Percentiles rank a stretch among this genome's conserved stretches.
Evolutionary conservation across 2,329 filamentous ascomycete genomes (phyloP).

Genomic region (Corynespora cassiicola): DNA sequence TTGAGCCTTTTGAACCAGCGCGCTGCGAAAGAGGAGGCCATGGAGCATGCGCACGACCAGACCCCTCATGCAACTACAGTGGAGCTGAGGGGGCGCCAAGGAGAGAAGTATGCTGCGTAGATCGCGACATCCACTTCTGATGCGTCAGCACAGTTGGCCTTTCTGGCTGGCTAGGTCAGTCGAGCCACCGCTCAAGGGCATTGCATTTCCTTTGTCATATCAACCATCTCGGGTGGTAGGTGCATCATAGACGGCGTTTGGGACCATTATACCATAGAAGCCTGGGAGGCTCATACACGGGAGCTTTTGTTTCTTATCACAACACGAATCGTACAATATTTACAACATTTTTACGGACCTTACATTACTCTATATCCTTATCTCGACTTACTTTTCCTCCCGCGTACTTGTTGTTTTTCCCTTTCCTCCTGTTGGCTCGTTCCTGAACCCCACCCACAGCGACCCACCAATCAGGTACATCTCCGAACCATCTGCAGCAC

Average conservation of each 20-base stretch:
- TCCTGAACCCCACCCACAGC: slow-evolving; percentile 1
- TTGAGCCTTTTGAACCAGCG: slow-evolving; percentile 78
- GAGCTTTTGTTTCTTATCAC: too few relatives aligned
- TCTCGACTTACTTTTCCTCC: slow-evolving; percentile 2
- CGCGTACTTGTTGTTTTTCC: slow-evolving; percentile 5
- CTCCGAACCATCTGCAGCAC: too few relatives aligned
- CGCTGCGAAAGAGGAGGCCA: slow-evolving; percentile 66
- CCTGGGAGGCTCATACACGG: too few relatives aligned
- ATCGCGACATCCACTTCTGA: too few relatives aligned
- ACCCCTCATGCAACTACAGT: too few relatives aligned
- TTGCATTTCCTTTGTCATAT: slow-evolving; percentile 18
- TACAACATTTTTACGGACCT: slow-evolving; percentile 5
- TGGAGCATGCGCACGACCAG: slow-evolving; percentile 19
- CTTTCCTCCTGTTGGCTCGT: too few relatives aligned
- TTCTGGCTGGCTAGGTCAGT: background rate
- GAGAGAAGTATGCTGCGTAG: slow-evolving; percentile 26
- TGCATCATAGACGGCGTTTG: slow-evolving; percentile 18
- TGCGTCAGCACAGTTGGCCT: background rate
- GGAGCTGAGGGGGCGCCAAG: slow-evolving; percentile 6
- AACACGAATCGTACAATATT: too few relatives aligned
- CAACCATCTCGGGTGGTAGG: slow-evolving; percentile 2
- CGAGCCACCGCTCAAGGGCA: background rate
- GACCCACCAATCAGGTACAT: too few relatives aligned
- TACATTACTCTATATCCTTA: slow-evolving; percentile 4
- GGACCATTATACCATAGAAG: slow-evolving; percentile 11